A percentile compares a stretch with the other conserved stretches of the same genome.
Evolutionary conservation across 495 filamentous ascomycete genomes (phyloP).

Genomic region (Daldinia vernicosa): DNA sequence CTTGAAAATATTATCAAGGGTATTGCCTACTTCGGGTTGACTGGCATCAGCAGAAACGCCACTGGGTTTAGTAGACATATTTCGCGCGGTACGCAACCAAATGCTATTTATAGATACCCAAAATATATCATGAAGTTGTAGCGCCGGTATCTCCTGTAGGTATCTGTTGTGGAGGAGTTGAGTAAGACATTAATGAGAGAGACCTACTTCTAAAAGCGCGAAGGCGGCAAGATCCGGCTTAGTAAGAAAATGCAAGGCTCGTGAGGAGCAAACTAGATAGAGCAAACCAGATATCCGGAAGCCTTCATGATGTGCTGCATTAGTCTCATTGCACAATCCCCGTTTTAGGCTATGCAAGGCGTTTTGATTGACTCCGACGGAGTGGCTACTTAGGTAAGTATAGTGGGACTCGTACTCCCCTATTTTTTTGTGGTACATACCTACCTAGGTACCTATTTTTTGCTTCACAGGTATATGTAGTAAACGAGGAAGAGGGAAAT

Average conservation of each 20-base stretch:
- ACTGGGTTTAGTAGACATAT: slow-evolving; percentile 29
- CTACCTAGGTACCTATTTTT: background rate
- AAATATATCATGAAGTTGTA: background rate
- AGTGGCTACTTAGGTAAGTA: background rate
- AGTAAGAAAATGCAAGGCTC: too few species aligned
- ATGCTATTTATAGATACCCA: background rate
- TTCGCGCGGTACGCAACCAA: background rate
- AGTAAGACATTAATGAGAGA: background rate
- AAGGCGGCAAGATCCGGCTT: slow-evolving; percentile 1
- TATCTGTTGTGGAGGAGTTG: too few species aligned
- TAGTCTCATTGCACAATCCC: slow-evolving; percentile 26
- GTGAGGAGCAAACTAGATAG: background rate
- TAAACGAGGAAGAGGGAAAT: background rate
- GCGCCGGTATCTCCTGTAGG: background rate
- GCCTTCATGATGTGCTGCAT: slow-evolving; percentile 19
- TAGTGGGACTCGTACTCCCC: background rate
- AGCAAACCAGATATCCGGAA: background rate
- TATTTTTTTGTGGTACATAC: too few species aligned
- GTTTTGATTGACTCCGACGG: slow-evolving; percentile 15
- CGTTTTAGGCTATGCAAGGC: slow-evolving; percentile 8
- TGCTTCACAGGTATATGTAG: background rate
- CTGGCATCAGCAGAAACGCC: slow-evolving; percentile 12
- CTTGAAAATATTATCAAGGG: slow-evolving; percentile 30
- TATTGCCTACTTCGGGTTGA: slow-evolving; percentile 2
- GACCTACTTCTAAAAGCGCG: background rate